phyloP scores from a whole-genome alignment of 305 asterid genomes.

The Fraxinus velutina region DNA sequence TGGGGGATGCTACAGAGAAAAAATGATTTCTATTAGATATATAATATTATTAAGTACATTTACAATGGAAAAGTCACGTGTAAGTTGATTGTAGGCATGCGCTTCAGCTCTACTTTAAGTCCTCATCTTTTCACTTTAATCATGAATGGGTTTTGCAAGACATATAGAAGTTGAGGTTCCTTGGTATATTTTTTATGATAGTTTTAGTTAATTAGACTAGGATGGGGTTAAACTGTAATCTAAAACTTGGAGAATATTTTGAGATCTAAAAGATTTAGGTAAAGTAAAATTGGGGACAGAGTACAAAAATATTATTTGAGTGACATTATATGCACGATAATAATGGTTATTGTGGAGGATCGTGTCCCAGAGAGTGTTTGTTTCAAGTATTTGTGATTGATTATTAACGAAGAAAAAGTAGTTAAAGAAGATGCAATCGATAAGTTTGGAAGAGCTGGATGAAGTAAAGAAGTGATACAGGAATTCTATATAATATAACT shows the following conservation, averaged over 20 bases:
- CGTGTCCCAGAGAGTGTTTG: not conserved
- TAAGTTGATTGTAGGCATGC: not conserved
- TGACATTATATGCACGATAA: not conserved
- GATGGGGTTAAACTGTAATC: not conserved
- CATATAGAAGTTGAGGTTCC: not conserved
- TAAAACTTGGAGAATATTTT: not conserved
- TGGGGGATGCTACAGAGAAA: not conserved
- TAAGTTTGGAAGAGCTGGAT: not conserved
- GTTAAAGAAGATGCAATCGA: not conserved
- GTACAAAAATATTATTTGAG: not conserved
- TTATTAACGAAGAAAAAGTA: not conserved
- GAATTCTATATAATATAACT: not conserved
- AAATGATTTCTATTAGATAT: not conserved
- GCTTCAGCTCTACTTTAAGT: not conserved
- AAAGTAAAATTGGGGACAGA: not conserved
- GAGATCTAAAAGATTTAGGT: not conserved
- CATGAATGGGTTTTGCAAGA: not conserved
- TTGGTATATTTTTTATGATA: not conserved
- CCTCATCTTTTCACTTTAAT: not conserved
- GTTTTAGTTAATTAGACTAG: not conserved
- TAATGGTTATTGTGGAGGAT: not conserved
- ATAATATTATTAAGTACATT: not conserved
- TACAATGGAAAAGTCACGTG: not conserved
- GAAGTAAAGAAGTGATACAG: not conserved
- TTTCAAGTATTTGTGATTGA: not conserved